Base-by-base conservation (phyloP, 495 filamentous ascomycete species). In the Gamarada debralockiae region DNA sequence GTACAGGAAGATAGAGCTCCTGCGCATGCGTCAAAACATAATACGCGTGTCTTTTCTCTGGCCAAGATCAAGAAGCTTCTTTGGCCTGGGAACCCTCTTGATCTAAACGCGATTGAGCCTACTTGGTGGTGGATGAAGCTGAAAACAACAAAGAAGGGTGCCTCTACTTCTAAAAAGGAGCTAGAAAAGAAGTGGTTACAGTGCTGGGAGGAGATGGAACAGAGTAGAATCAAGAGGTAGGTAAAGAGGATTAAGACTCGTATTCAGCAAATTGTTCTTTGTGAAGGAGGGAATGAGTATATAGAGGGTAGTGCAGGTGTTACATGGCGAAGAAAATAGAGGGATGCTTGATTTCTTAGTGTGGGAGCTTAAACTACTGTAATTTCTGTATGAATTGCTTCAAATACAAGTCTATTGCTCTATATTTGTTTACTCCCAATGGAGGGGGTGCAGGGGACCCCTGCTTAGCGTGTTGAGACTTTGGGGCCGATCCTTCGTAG, bases 91-190 rank as follows among this genome's bases (percentile, higher is more conserved):
- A 47, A 47, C 17, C 24, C 43, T 25, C 43, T 20, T 14, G 18
- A 31, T 20, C 43, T 47, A 18, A 7, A 31, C n/a, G n/a, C n/a
- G n/a, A n/a, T n/a, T n/a, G n/a, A n/a, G n/a, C n/a, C n/a, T n/a
- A n/a, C n/a, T n/a, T 47, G 43, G 43, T n/a, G 7, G 21, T 47
- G 23, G 15, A 47, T 47, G 43, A 47, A 47, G 43, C 7, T 9
- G 18, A 8, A 24, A 20, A 47, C 43, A 29, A 47, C 43, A 25
- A 47, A 18, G 13, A 25, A 18, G 13, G 43, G 43, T 9, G 43
- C 21, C 8, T 7, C 13, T 9, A 24, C 20, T 9, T 47, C 43
- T 29, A 47, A 18, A 17, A 47, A 47, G 21, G 25, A 10, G 20
- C 21, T 23, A 20, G 24, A n/a, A 18, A 22, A 47, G 17, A n/a